Evolutionary conservation across 306 rosid species (phyloP).

Genomic region (Abrus precatorius): DNA sequence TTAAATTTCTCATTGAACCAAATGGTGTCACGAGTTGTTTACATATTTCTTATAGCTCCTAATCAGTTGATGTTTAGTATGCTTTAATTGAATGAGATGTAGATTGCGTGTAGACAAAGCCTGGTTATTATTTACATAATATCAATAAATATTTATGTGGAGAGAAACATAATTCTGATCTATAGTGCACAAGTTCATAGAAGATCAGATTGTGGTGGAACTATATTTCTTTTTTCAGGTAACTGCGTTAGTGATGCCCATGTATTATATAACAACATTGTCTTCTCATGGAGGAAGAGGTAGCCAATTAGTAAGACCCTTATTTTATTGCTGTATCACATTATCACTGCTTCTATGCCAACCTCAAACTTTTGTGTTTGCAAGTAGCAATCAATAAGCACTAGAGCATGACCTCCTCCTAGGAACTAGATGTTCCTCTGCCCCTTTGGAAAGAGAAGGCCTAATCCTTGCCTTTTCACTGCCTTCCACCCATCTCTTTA

Average conservation of each 20-base stretch:
- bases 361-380: background rate
- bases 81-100: background rate
- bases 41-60: background rate
- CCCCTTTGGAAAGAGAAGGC: conserved; percentile 35
- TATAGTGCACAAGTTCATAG: background rate
- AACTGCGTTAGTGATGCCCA: background rate
- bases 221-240: background rate
- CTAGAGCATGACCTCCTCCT: conserved; percentile 62
- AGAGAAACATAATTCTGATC: background rate
- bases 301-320: background rate
- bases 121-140: background rate
- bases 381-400: conserved; percentile 35
- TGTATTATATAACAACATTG: background rate
- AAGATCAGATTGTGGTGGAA: background rate
- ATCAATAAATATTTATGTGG: background rate
- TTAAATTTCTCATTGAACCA: background rate
- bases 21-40: background rate
- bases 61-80: background rate
- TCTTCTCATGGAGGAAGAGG: background rate
- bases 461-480: conserved; percentile 53
- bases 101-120: background rate
- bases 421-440: conserved; percentile 50
- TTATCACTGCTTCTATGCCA: background rate
- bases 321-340: background rate
- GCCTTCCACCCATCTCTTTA: conserved; percentile 68